Conservation (phyloP, 139 green algal genomes). For the Diplosphaera chodatii region DNA sequence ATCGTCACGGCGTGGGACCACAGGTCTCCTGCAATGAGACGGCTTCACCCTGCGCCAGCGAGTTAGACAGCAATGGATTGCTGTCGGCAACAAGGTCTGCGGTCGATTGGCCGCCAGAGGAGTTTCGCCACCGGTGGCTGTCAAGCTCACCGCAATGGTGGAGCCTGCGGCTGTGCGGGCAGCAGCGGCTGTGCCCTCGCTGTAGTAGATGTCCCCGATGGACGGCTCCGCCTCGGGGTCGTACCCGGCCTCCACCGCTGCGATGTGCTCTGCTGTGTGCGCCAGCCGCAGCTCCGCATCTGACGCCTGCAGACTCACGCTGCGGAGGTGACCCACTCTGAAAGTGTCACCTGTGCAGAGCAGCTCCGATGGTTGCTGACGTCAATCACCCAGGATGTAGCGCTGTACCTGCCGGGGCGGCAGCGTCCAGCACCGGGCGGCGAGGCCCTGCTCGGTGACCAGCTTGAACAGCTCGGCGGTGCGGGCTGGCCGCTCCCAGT, state of each 20-base stretch:
- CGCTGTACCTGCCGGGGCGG: conserved; percentile 1
- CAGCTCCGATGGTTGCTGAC: too few relatives aligned
- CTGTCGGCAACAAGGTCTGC: too few relatives aligned
- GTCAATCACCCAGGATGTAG: background rate
- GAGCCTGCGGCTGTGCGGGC: conserved; percentile 46
- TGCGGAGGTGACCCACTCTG: too few relatives aligned
- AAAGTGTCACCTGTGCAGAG: too few relatives aligned
- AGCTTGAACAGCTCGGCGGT: conserved; percentile 17
- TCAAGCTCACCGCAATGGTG: background rate
- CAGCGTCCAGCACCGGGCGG: conserved; percentile 17
- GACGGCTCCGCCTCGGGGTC: background rate
- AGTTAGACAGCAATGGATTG: too few relatives aligned
- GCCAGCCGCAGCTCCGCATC: conserved; percentile 39
- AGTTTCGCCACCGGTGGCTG: too few relatives aligned
- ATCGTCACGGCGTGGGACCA: too few relatives aligned
- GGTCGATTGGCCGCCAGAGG: too few relatives aligned
- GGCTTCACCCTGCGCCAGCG: too few relatives aligned
- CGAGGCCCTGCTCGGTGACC: conserved; percentile 21
- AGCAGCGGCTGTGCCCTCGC: conserved; percentile 34
- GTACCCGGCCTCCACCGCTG: conserved; percentile 7
- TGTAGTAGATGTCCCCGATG: conserved; percentile 48
- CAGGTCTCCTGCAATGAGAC: background rate
- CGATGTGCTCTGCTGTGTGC: conserved; percentile 44
- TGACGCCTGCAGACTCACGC: conserved; percentile 23
- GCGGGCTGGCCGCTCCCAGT: conserved; percentile 32